Conservation (phyloP, 2,329 filamentous ascomycete genomes). For the Coniella vitis region DNA sequence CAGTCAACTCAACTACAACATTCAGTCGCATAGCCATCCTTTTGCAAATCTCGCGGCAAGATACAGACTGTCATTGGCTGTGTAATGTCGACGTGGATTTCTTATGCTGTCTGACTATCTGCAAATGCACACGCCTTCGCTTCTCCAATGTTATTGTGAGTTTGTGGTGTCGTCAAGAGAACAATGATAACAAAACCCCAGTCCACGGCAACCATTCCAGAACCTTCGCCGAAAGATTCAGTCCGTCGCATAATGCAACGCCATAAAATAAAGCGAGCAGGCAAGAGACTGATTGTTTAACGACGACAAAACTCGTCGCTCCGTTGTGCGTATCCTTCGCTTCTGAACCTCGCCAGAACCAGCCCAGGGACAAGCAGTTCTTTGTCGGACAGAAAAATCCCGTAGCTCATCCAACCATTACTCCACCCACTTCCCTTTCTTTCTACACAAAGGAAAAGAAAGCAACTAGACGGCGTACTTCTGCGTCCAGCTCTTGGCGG, state of each 20-base stretch:
- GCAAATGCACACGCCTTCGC: slow-evolving; percentile 12
- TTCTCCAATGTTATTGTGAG: slow-evolving; percentile 6
- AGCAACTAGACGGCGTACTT: slow-evolving; percentile 84
- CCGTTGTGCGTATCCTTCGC: slow-evolving; percentile 6
- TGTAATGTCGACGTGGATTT: slow-evolving; percentile 16
- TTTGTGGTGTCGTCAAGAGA: slow-evolving; percentile 9
- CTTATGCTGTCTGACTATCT: slow-evolving; percentile 17
- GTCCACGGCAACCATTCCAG: slow-evolving; percentile 5
- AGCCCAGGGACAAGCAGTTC: background rate
- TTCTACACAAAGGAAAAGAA: background rate
- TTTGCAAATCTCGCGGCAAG: too few species aligned
- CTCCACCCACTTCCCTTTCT: background rate
- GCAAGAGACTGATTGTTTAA: slow-evolving; percentile 4
- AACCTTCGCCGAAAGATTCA: slow-evolving; percentile 1
- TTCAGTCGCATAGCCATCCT: too few species aligned
- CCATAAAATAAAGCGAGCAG: slow-evolving; percentile 9
- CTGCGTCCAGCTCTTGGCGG: slow-evolving; percentile 94
- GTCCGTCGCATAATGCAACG: slow-evolving; percentile 15
- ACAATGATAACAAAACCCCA: slow-evolving; percentile 9
- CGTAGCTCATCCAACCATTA: slow-evolving; percentile 1
- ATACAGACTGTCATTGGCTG: background rate
- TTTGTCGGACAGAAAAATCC: background rate
- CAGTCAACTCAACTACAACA: too few species aligned
- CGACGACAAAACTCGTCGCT: slow-evolving; percentile 7
- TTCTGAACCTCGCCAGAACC: background rate